A percentile compares a stretch with the other conserved stretches of the same genome.
These are phyloP conservation scores for Skeletonema tropicum DNA, from an alignment of 108 stramenopile species.

Conservation along the genomic window DNA sequence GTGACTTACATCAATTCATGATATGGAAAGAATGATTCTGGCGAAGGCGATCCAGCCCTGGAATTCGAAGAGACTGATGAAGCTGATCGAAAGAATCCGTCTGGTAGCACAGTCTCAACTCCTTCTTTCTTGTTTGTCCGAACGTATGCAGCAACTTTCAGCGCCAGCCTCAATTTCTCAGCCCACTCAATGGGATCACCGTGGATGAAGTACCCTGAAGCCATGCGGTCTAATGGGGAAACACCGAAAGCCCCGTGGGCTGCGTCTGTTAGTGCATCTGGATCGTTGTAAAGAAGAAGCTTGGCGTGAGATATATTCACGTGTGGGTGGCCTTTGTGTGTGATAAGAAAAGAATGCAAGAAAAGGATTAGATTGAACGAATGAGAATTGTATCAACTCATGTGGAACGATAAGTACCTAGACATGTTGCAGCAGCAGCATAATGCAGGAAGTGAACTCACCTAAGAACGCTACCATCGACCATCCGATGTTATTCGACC, in stretches of 20 bases:
- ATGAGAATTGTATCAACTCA: not conserved
- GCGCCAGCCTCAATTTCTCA: slow-evolving; percentile 49
- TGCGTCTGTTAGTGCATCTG: slow-evolving; percentile 47
- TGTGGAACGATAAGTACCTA: not conserved
- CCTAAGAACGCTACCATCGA: slow-evolving; percentile 59
- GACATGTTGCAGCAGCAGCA: not conserved
- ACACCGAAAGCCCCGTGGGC: slow-evolving; percentile 42
- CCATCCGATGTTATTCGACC: slow-evolving; percentile 46
- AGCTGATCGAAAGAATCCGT: slow-evolving; percentile 22
- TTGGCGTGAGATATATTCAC: slow-evolving; percentile 33
- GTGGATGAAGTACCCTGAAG: slow-evolving; percentile 50
- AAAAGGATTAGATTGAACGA: not conserved
- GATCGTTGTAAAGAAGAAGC: slow-evolving; percentile 30
- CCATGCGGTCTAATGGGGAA: slow-evolving; percentile 47
- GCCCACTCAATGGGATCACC: slow-evolving; percentile 49
- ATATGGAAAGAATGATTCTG: slow-evolving; percentile 48
- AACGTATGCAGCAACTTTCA: slow-evolving; percentile 35
- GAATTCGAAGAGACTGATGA: slow-evolving; percentile 16
- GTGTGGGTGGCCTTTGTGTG: not conserved
- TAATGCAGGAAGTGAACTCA: slow-evolving; percentile 7
- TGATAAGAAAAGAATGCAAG: not conserved
- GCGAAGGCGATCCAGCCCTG: slow-evolving; percentile 14
- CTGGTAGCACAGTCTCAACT: not conserved
- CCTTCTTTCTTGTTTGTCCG: slow-evolving; percentile 22
- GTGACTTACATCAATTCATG: slow-evolving; percentile 37